Conservation (phyloP, 75 land plant species). For the Selaginella tamariscina region DNA sequence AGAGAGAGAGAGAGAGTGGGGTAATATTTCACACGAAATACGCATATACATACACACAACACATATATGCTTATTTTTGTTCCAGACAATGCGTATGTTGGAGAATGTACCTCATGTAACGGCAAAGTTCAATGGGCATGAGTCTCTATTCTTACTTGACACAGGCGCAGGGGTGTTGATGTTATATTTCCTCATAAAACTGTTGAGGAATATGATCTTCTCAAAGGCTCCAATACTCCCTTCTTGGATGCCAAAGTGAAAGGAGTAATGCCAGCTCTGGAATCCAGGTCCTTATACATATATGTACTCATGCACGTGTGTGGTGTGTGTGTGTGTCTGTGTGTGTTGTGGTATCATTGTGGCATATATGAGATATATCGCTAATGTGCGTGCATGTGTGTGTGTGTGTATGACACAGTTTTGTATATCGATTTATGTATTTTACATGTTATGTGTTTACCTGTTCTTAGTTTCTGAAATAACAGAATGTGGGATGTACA, state of each 20-base stretch:
- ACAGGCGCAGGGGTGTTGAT: constrained; percentile 42
- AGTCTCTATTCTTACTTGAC: constrained; percentile 30
- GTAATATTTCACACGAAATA: too few species aligned
- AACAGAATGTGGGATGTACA: too few species aligned
- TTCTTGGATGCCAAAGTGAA: constrained; percentile 17
- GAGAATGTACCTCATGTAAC: constrained; percentile 35
- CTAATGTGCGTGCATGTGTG: neutral
- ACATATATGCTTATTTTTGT: neutral
- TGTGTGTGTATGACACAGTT: too few species aligned
- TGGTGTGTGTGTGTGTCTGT: neutral
- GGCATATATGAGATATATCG: neutral
- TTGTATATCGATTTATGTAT: too few species aligned
- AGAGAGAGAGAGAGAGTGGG: too few species aligned
- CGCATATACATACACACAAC: too few species aligned
- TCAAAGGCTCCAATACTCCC: neutral
- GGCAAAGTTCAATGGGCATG: constrained; percentile 30
- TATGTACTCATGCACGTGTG: constrained; percentile 1
- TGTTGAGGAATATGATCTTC: constrained; percentile 24
- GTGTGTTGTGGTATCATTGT: constrained; percentile 1
- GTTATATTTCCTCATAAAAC: constrained; percentile 32
- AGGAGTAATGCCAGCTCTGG: constrained; percentile 16
- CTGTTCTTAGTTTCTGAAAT: too few species aligned
- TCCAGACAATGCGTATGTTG: constrained; percentile 31
- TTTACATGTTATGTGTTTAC: too few species aligned
- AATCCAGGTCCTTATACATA: constrained; percentile 2